A percentile compares a stretch with the other conserved stretches of the same genome.
Evolutionary conservation across 345 rosid genomes (phyloP).

Genomic region (Brassica napus): Da-Ae NC_063443.1:9877501-9878000

Average conservation of each 20-base stretch:
- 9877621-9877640: not conserved
- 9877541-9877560: not conserved
- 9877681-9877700: not conserved
- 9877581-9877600: not conserved
- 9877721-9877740: not conserved
- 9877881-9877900: too few relatives aligned
- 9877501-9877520: slow-evolving; percentile 51
- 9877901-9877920: too few relatives aligned
- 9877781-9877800: too few relatives aligned
- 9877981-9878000: not conserved
- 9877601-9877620: not conserved
- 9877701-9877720: not conserved
- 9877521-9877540: not conserved
- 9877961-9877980: too few relatives aligned
- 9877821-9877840: too few relatives aligned
- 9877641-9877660: not conserved
- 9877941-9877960: too few relatives aligned
- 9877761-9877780: too few relatives aligned
- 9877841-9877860: too few relatives aligned
- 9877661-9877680: not conserved
- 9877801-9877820: too few relatives aligned
- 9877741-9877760: too few relatives aligned
- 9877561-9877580: not conserved
- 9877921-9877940: too few relatives aligned
- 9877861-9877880: too few relatives aligned